Base-by-base conservation (phyloP, 495 filamentous ascomycete species). In the Talaromyces thailandensis region DNA sequence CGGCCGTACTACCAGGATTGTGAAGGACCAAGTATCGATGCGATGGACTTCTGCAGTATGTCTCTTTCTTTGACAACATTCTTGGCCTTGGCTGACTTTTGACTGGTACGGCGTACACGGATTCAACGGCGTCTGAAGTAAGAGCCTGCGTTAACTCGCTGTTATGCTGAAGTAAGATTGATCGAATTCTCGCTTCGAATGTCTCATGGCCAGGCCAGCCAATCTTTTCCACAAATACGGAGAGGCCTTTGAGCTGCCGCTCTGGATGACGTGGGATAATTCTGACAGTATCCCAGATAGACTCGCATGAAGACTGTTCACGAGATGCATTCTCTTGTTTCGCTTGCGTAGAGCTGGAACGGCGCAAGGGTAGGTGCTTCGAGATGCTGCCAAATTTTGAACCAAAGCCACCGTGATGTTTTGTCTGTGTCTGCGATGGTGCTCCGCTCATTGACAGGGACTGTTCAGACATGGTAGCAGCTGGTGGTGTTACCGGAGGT, bases 181-280 rank as follows among this genome's bases (percentile, higher is more conserved):
- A 59, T 43, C 26, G 67, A 31, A 50, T 67, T 26, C 18, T 57
- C 16, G 40, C 64, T 35, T 61, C 66, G n/a, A 84, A 63, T 6
- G 66, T 63, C 23, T 75, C 69, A 4, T 78, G 14, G 6, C 67
- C 69, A n/a, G 81, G 81, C 82, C 82, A 84, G 55, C 72, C 72
- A 25, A 84, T 71, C 24, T 71, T 74, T 26, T 79, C 73, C 0
- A 79, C 82, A 65, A 84, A 84, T 28, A 77, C 67, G 16, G 77
- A 68, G 0, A 84, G 70, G 16, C 81, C 82, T 32, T 77, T 70
- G 11, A 84, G 72, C 60, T 85, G 82, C 56, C 71, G 71, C 21
- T 71, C 67, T 23, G 76, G 67, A 60, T 75, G 70, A 4, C 64
- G 68, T 1, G 80, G 79, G 4, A 40, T 76, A 31, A 48, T 64